Conservation (phyloP, 2,329 filamentous ascomycete genomes). For the Aspergillus terreus region DNA sequence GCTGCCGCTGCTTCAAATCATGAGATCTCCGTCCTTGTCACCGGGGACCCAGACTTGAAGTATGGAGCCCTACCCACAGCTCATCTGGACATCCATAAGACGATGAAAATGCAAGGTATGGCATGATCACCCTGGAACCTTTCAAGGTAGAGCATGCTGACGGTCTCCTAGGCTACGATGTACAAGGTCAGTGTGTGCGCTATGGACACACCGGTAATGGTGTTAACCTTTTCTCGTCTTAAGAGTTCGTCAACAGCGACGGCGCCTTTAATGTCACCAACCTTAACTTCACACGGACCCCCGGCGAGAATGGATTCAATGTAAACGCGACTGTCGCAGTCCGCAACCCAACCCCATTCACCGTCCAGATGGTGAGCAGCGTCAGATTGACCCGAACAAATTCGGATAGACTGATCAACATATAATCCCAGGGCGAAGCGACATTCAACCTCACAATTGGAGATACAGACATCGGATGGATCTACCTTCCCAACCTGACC, state of each 20-base stretch:
- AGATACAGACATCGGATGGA: slow-evolving; percentile 16
- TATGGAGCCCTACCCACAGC: slow-evolving; percentile 18
- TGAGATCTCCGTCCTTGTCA: slow-evolving; percentile 15
- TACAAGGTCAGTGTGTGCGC: slow-evolving; percentile 13
- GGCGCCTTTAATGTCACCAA: slow-evolving; percentile 22
- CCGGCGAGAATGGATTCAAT: slow-evolving; percentile 19
- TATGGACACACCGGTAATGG: not conserved
- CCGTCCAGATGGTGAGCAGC: slow-evolving; percentile 19
- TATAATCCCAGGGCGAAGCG: slow-evolving; percentile 15
- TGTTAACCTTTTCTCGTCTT: not conserved
- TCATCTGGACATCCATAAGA: slow-evolving; percentile 23
- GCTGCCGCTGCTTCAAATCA: slow-evolving; percentile 14
- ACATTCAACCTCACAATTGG: slow-evolving; percentile 23
- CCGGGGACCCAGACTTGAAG: slow-evolving; percentile 18
- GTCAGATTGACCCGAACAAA: not conserved
- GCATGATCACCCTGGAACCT: not conserved
- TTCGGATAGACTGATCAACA: not conserved
- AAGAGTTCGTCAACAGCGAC: slow-evolving; percentile 21
- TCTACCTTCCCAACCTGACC: slow-evolving; percentile 20
- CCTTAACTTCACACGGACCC: slow-evolving; percentile 13
- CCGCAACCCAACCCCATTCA: slow-evolving; percentile 18
- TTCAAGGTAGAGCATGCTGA: not conserved
- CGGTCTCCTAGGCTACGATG: slow-evolving; percentile 16
- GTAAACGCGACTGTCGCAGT: slow-evolving; percentile 24
- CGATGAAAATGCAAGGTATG: slow-evolving; percentile 18